Evolutionary conservation across 2,329 filamentous ascomycete genomes (phyloP).

Genomic region (Verticillium klebahnii): DNA sequence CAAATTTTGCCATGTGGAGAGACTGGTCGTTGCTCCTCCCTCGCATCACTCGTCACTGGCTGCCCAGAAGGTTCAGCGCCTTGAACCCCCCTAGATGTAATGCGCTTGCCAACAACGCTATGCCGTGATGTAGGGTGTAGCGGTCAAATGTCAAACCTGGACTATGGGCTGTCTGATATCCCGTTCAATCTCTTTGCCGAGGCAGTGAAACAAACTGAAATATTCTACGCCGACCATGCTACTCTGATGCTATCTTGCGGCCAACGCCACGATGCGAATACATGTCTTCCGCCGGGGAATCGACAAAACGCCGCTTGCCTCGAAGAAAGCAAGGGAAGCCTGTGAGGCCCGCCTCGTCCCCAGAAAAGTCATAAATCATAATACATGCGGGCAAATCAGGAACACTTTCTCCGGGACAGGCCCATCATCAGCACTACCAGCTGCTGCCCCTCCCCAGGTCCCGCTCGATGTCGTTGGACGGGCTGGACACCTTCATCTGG

Average conservation of each 20-base stretch:
- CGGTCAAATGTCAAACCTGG: not conserved
- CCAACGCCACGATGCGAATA: no score
- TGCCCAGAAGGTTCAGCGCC: no score
- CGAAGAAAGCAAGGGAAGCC: not conserved
- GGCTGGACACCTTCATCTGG: constrained; percentile 2
- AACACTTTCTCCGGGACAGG: not conserved
- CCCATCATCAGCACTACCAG: not conserved
- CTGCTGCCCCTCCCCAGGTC: constrained; percentile 1
- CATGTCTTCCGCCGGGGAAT: not conserved
- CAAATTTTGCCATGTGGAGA: no score
- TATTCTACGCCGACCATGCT: no score
- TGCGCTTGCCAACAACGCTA: not conserved
- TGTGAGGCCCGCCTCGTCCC: not conserved
- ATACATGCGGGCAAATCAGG: not conserved
- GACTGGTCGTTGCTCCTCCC: no score
- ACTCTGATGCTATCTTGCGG: no score
- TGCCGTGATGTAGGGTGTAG: not conserved
- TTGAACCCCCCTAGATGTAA: not conserved
- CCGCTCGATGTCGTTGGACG: constrained; percentile 10
- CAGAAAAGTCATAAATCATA: not conserved
- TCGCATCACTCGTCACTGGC: no score
- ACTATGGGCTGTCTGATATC: not conserved
- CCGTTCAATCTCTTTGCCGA: not conserved
- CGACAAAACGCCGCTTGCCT: not conserved
- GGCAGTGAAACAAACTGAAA: no score